Base-by-base conservation (phyloP, 768 basidiomycete genomes). In the Lepiota brunneoincarnata region DNA sequence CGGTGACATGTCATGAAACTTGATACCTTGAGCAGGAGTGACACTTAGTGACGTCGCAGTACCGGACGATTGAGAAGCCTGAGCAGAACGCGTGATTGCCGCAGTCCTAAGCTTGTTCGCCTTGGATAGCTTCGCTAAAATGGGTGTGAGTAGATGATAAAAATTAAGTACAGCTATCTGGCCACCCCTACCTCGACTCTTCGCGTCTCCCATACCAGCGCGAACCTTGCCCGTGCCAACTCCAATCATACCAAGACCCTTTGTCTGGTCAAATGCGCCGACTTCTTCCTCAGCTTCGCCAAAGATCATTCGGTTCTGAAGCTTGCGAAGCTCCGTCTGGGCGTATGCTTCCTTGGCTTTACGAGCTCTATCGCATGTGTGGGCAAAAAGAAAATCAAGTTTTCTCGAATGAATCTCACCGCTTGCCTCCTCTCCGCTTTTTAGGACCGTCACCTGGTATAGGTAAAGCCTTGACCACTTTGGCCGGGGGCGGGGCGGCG, bases 321-420 rank as follows among this genome's bases (percentile, higher is more conserved):
- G 76, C 71, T 98, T 98, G 58, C 94, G 86, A 41, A 99, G 76
- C 67, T 99, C 97, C 1, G 97, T 98, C 70, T 93, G 91, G 4
- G 93, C 94, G 64, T 95, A 95, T 1, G 93, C 94, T 70, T 98
- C 97, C 67, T 99, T 99, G n/a, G 93, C 91, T 67, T 98, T 96
- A 42, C 97, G 85, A 1, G 96, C 97, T 6, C 95, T 97, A 39
- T 6, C 20, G 23, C 40, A 46, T 18, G 52, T 37, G 34, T 50
- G 20, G 53, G 41, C 38, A 21, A 21, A 18, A 15, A 12, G 51
- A 49, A 45, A 26, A 40, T 9, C 49, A 9, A 31, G 18, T 12
- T 45, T 31, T 56, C 43, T 51, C 12, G 17, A 50, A 18, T 15
- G 36, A 10, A 6, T 70, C 80, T 43, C 52, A 92, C 93, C 94